Percentiles rank a stretch among this genome's conserved stretches.
phyloP scores from a whole-genome alignment of 2,329 filamentous ascomycete species.

The Emericellopsis cladophorae region DNA sequence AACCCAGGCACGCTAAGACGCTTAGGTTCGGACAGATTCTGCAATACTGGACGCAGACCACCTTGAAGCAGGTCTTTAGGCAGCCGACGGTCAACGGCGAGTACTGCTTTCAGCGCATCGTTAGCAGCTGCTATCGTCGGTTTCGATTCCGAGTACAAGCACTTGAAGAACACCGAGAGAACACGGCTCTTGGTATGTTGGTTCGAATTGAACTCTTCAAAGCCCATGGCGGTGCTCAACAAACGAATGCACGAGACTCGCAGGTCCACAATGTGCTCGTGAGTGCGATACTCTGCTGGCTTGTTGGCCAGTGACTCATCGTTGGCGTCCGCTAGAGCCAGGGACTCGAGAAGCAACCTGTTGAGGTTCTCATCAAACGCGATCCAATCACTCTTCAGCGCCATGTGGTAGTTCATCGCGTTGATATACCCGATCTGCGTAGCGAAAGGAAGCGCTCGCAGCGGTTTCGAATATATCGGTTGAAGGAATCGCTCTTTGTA shows the following conservation, averaged over 20 bases:
- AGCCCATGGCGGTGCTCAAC: constrained; percentile 83
- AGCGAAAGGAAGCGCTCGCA: constrained; percentile 83
- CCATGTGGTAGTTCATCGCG: constrained; percentile 89
- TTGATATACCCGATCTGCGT: constrained; percentile 98
- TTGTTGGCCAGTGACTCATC: constrained; percentile 90
- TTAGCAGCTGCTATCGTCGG: constrained; percentile 92
- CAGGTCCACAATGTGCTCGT: constrained; percentile 83
- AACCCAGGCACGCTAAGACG: constrained; percentile 79
- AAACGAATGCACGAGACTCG: constrained; percentile 89
- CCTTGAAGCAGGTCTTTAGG: constrained; percentile 93
- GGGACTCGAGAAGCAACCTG: constrained; percentile 79
- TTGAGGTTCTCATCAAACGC: constrained; percentile 87
- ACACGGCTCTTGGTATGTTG: constrained; percentile 56
- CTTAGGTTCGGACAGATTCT: constrained; percentile 89
- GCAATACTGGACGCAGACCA: constrained; percentile 85
- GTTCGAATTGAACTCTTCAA: constrained; percentile 72
- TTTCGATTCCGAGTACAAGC: constrained; percentile 82
- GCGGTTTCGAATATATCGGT: constrained; percentile 88
- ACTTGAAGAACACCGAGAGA: constrained; percentile 95
- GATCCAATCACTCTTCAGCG: constrained; percentile 77
- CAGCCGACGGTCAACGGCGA: constrained; percentile 79
- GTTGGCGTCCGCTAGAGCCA: constrained; percentile 86
- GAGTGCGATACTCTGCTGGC: constrained; percentile 86
- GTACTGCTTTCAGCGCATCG: constrained; percentile 73
- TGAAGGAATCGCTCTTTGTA: constrained; percentile 83